Conservation (phyloP, 2,329 filamentous ascomycete species). For the Aspergillus felis region DNA sequence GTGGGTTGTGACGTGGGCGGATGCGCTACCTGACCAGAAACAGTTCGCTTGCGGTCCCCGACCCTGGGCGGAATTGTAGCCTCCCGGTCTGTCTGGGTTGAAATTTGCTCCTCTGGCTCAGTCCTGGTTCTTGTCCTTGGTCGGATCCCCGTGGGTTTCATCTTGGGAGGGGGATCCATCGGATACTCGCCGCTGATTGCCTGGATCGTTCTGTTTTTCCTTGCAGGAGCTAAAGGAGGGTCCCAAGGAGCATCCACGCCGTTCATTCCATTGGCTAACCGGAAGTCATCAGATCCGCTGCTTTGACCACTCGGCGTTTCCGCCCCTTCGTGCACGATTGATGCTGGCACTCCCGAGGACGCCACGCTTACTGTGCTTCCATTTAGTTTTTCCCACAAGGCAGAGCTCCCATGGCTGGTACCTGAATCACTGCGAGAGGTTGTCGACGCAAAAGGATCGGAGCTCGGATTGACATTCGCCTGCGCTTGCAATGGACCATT, state of each 20-base stretch:
- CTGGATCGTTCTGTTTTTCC: slow-evolving; percentile 54
- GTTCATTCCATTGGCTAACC: slow-evolving; percentile 28
- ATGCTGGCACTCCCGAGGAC: slow-evolving; percentile 24
- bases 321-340: slow-evolving; percentile 50
- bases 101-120: slow-evolving; percentile 38
- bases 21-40: slow-evolving; percentile 71
- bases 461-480: slow-evolving; percentile 31
- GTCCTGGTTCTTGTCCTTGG: slow-evolving; percentile 38
- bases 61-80: slow-evolving; percentile 30
- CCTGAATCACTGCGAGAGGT: slow-evolving; percentile 31
- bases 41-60: slow-evolving; percentile 77
- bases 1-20: slow-evolving; percentile 53
- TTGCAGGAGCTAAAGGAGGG: slow-evolving; percentile 40
- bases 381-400: slow-evolving; percentile 48
- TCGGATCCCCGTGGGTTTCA: slow-evolving; percentile 52
- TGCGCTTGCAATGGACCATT: slow-evolving; percentile 35
- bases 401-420: slow-evolving; percentile 38
- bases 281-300: slow-evolving; percentile 40
- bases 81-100: slow-evolving; percentile 30
- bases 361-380: slow-evolving; percentile 43
- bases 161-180: slow-evolving; percentile 60
- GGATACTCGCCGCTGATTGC: slow-evolving; percentile 47
- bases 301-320: slow-evolving; percentile 60
- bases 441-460: slow-evolving; percentile 42
- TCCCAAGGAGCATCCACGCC: slow-evolving; percentile 36